Base-by-base conservation (phyloP, 108 stramenopile species). In the Bacterosira constricta region DNA sequence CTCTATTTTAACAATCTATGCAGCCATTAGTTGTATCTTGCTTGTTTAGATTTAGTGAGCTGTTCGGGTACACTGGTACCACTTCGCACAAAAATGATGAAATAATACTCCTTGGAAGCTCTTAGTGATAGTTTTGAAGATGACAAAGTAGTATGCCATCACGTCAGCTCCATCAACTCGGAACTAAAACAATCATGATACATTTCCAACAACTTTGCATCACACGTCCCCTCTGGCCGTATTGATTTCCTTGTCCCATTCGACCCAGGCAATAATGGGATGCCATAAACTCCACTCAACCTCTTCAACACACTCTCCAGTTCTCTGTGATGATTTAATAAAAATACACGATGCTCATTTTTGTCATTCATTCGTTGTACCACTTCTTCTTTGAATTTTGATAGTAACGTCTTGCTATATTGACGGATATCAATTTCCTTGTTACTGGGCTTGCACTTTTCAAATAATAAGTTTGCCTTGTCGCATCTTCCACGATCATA, bases 171-270 rank as follows among this genome's bases (percentile, higher is more conserved):
- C 67, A 57, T 77, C 61, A 77, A 53, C 54, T 32, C 10, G 15
- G 60, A 57, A 57, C 67, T 77, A 36, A 77, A 77, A 46, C 75
- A 77, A 8, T 69, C 67, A 57, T 77, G 75, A 61, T 41, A 77
- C 42, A 41, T 55, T 12, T 69, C 42, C 62, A 77, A 52, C 60
- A 77, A 25, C 18, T 26, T 37, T 38, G 60, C 62, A 53, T 77
- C 61, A 47, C 75, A 77, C 10, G 61, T 77, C 20, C 75, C 75
- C 17, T 77, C 45, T 37, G 62, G 67, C 21, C 75, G 41, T 7
- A 44, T 58, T 20, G 17, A 36, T 25, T 77, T 68, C 20, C 23
- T 18, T 17, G 35, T 54, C 6, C 52, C 60, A 42, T 69, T 25
- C 36, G 75, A 63, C 10, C 62, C 67, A 18, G 66, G 62, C 42